A percentile compares a stretch with the other conserved stretches of the same genome.
Evolutionary conservation across 2,329 filamentous ascomycete species (phyloP).

Genomic region (Tolypocladium sp.): DNA sequence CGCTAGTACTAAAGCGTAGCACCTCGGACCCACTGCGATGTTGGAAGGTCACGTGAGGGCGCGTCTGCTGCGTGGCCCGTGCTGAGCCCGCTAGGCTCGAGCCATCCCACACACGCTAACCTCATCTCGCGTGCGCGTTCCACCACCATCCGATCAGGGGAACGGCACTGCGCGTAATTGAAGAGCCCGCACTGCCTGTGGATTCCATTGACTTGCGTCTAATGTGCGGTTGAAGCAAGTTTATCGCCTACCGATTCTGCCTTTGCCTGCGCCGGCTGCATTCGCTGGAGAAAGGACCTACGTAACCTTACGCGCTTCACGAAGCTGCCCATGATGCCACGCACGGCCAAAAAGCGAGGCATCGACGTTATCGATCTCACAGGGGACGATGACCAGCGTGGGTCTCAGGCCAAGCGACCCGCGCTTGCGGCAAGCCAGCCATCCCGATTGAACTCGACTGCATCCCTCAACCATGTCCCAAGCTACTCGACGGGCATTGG

Average conservation of each 20-base stretch:
- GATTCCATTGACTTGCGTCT: background rate
- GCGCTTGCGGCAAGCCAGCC: constrained; percentile 7
- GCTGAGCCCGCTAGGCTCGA: background rate
- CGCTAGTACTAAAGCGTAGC: constrained; percentile 13
- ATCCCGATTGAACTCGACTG: background rate
- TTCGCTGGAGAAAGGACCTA: background rate
- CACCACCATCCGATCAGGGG: background rate
- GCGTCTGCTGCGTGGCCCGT: background rate
- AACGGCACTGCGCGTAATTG: background rate
- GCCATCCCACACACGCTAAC: background rate
- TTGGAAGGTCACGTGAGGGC: background rate
- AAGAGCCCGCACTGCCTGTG: background rate
- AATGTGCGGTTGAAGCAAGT: background rate
- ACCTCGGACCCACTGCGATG: background rate
- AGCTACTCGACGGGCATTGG: constrained; percentile 7
- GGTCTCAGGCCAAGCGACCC: constrained; percentile 15
- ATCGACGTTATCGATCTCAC: constrained; percentile 32
- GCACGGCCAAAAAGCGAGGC: constrained; percentile 22
- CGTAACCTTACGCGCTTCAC: background rate
- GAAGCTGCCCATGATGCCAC: constrained; percentile 4
- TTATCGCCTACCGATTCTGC: background rate
- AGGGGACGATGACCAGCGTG: constrained; percentile 19
- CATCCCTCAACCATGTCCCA: background rate
- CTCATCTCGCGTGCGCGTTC: background rate
- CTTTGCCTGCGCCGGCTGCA: background rate